Conservation (phyloP, 441 rosid species). For the Populus tomentosa region DNA sequence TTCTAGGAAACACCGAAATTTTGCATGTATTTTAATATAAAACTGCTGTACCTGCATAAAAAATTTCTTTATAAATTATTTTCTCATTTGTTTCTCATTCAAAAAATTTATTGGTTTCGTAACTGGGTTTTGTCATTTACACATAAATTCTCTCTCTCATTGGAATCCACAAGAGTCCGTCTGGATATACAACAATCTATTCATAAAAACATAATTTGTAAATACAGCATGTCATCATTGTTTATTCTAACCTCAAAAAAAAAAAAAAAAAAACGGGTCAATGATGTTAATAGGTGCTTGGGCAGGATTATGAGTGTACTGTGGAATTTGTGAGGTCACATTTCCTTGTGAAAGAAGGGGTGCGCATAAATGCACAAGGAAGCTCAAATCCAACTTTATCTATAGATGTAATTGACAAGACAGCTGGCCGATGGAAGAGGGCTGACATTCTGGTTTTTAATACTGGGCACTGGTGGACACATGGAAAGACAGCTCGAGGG, state of each 20-base stretch:
- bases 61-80: neutral
- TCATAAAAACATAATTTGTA: neutral
- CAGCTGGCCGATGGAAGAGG: conserved; percentile 57
- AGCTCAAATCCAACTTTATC: conserved; percentile 74
- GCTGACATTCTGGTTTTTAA: conserved; percentile 86
- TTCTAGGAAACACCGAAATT: neutral
- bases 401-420: conserved; percentile 78
- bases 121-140: neutral
- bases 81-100: neutral
- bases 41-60: neutral
- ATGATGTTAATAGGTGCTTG: conserved; percentile 15
- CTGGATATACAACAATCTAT: neutral
- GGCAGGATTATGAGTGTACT: conserved; percentile 73
- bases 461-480: conserved; percentile 97
- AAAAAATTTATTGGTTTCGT: too few species aligned
- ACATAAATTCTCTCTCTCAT: neutral
- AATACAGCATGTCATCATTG: neutral
- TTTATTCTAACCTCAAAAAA: neutral
- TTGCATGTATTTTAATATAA: neutral
- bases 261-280: neutral
- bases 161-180: neutral
- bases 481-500: conserved; percentile 95
- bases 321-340: conserved; percentile 90
- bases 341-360: conserved; percentile 91
- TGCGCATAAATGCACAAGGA: conserved; percentile 64